Percentiles rank a stretch among this genome's conserved stretches.
Evolutionary conservation across 257 asterid genomes (phyloP).

Genomic region (Solanum rostratum): DNA sequence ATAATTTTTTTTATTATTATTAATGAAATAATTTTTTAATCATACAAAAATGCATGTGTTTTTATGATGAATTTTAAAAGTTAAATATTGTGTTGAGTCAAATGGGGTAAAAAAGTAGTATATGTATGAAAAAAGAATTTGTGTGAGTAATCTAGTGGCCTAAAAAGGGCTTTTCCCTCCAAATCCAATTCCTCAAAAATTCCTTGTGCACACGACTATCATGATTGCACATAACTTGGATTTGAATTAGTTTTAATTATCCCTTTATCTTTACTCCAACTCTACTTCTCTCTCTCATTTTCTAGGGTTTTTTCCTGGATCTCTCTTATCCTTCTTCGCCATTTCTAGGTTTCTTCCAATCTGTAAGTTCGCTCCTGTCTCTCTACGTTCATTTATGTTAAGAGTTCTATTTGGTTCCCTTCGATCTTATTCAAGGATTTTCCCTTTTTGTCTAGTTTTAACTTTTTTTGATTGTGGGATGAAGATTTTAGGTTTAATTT

Average conservation of each 20-base stretch:
- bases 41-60: too few species aligned
- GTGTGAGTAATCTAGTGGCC: background rate
- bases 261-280: conserved; percentile 1
- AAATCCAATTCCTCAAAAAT: background rate
- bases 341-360: background rate
- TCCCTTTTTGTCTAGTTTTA: background rate
- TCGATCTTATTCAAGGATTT: background rate
- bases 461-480: background rate
- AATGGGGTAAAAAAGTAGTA: too few species aligned
- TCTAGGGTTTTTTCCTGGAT: background rate
- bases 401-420: background rate
- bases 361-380: background rate
- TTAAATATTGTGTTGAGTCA: too few species aligned
- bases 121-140: too few species aligned
- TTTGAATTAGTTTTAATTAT: background rate
- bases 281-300: background rate
- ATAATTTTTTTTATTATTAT: too few species aligned
- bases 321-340: background rate
- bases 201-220: background rate
- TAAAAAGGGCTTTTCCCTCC: background rate
- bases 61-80: too few species aligned
- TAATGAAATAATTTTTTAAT: too few species aligned
- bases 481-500: background rate
- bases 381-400: background rate
- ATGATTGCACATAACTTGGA: background rate